Conservation (phyloP, 495 filamentous ascomycete species). For the Neurospora africana region DNA sequence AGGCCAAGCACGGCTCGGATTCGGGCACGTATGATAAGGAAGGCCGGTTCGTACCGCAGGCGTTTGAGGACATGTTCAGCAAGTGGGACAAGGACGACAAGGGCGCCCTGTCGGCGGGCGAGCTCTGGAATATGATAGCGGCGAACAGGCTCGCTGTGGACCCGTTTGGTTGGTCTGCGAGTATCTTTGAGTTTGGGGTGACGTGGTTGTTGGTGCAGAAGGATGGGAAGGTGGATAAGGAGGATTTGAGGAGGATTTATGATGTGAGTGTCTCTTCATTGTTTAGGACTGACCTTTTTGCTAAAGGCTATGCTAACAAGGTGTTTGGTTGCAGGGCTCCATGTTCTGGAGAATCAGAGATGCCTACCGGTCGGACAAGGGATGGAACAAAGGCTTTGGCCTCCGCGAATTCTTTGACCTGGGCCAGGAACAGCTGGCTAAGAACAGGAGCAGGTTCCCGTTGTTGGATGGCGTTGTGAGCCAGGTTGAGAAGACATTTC, state of each 20-base stretch:
- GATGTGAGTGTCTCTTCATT: conserved; percentile 21
- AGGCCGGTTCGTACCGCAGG: conserved; percentile 43
- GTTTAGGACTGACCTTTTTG: rapidly evolving
- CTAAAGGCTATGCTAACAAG: neutral
- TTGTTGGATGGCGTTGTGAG: neutral
- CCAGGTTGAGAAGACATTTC: neutral
- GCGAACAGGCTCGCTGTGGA: conserved; percentile 13
- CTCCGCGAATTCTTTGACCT: conserved; percentile 2
- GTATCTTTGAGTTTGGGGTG: conserved; percentile 35
- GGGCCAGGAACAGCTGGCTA: neutral
- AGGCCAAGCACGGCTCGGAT: conserved; percentile 48
- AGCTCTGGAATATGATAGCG: conserved; percentile 14
- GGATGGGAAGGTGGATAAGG: conserved; percentile 35
- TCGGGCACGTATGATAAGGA: conserved; percentile 42
- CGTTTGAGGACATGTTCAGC: conserved; percentile 48
- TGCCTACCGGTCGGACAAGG: conserved; percentile 10
- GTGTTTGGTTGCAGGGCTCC: conserved; percentile 1
- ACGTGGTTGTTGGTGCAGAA: conserved; percentile 39
- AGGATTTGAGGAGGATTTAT: conserved; percentile 33
- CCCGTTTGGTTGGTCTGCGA: conserved; percentile 19
- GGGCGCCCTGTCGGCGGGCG: conserved; percentile 3
- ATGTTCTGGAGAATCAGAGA: conserved; percentile 25
- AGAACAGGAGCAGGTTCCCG: neutral
- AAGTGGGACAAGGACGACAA: conserved; percentile 36
- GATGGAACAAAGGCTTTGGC: conserved; percentile 21